Base-by-base conservation (phyloP, 805 yeast species). In the Wickerhamiella galacta region DNA sequence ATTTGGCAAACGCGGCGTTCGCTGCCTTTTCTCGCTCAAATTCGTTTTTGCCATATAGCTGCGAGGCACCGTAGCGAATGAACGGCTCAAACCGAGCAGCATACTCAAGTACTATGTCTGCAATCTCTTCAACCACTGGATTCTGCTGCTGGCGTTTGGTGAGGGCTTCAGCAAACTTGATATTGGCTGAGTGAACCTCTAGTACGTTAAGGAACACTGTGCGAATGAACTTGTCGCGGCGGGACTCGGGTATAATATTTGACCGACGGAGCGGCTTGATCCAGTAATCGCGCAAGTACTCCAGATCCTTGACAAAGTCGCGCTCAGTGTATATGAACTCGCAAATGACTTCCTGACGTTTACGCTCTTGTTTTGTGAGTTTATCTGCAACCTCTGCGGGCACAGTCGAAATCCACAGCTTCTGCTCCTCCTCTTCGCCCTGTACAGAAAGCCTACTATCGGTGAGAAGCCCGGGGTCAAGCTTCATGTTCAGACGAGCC, bases 271-370 rank as follows among this genome's bases (percentile, higher is more conserved):
- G 61, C 2, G 96, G 95, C 56, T 81, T 70, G 53, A 90, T 85
- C 72, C 94, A 90, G 43, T 78, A 82, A 52, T 90, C 96, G 28
- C 93, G 72, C 46, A 90, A 65, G 43, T 85, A 80, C 54, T 90
- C 98, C 47, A 90, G 62, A 48, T 90, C 94, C 57, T 83, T 85
- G 33, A 90, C 93, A 54, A 85, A 90, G 43, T 90, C 93, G 38
- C 95, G 70, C 58, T 90, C 96, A 2, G 95, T 87, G 42, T 79
- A 79, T 32, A 82, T 79, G 20, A 85, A 76, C 57, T 90, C 98
- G 58, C 82, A 87, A 30, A 90, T 90, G 41, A 85, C 74, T 49
- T 90, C 98, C 55, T 90, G 98, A 41, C 96, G 69, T 59, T 82
- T 82, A 46, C 80, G 75, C 51, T 90, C 98, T 33, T 61, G 68